Base-by-base conservation (phyloP, 768 basidiomycete genomes). In the Tulasnella sp. region DNA sequence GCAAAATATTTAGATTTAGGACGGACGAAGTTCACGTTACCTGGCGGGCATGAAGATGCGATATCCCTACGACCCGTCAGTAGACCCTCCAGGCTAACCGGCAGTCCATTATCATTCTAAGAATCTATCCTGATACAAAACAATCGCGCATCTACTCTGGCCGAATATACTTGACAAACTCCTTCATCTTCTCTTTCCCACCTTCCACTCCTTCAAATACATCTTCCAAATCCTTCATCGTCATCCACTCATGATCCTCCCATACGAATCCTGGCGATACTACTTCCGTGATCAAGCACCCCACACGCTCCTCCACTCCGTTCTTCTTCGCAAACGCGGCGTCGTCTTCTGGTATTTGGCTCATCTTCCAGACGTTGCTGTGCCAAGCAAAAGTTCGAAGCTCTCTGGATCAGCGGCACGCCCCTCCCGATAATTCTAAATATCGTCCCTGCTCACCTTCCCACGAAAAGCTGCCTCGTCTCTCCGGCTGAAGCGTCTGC, bases 21-120 rank as follows among this genome's bases (percentile, higher is more conserved):
- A 99, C 97, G 9, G 97, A 99, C 83, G 91, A 97, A 83, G 97
- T 98, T 0, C 90, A 94, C 82, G 93, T 98, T 48, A 88, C 94
- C 18, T 99, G 97, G 97, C 88, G 97, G 82, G 88, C 89, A 56
- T 93, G 62, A 68, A 80, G 31, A 62, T 34, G 34, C 40, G 12
- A 42, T 36, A 36, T 27, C 27, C 62, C 62, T 16, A 16, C 18
- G 14, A 68, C 62, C 52, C 27, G 40, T 27, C 18, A 76, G 24
- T 19, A 3, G 44, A 27, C 27, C 1, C 4, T 44, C 19, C 39
- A 18, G 21, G n/a, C n/a, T 34, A 46, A 75, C 4, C 7, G 8
- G 46, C 39, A 40, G 18, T 24, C 31, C 1, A 40, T 75, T 34
- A 34, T 24, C 40, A 21, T n/a, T 38, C 40, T 74, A 5, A 18